Conservation (phyloP, 768 basidiomycete genomes). For the Kwoniella bestiolae region DNA sequence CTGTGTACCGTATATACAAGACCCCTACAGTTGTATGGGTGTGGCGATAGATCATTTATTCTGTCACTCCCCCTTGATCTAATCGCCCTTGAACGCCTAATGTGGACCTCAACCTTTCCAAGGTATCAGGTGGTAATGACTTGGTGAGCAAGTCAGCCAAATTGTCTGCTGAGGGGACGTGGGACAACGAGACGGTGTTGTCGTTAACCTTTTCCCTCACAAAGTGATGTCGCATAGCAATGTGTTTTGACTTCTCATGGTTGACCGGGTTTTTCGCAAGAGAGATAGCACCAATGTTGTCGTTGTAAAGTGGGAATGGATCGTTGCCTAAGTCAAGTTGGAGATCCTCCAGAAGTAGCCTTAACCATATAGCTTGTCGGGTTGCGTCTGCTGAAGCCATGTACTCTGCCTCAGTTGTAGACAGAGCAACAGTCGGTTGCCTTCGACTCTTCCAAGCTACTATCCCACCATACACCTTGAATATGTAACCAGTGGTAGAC, state of each 20-base stretch:
- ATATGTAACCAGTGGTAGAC: conserved; percentile 58
- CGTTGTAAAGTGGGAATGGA: background rate
- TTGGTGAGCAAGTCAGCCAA: conserved; percentile 7
- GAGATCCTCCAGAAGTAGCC: conserved; percentile 28
- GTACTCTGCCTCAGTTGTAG: conserved; percentile 62
- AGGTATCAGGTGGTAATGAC: conserved; percentile 6
- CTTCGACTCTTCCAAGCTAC: conserved; percentile 59
- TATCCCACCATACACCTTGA: conserved; percentile 54
- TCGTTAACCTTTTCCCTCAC: conserved; percentile 12
- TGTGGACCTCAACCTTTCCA: conserved; percentile 3
- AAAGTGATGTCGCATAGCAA: conserved; percentile 15
- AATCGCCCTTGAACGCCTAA: conserved; percentile 1
- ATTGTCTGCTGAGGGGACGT: conserved; percentile 2
- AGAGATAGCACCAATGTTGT: conserved; percentile 7
- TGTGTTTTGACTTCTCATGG: conserved; percentile 19
- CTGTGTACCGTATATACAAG: background rate
- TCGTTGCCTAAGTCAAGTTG: conserved; percentile 6
- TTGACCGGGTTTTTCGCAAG: conserved; percentile 7
- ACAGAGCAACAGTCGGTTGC: conserved; percentile 58
- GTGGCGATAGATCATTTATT: conserved; percentile 1
- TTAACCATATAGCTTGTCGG: conserved; percentile 58
- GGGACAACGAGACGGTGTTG: conserved; percentile 9
- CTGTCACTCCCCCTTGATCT: conserved; percentile 6
- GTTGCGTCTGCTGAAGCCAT: conserved; percentile 58
- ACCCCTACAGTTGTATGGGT: background rate